Evolutionary conservation across 2,329 filamentous ascomycete species (phyloP).

Genomic region (Stagonosporopsis tanaceti): DNA sequence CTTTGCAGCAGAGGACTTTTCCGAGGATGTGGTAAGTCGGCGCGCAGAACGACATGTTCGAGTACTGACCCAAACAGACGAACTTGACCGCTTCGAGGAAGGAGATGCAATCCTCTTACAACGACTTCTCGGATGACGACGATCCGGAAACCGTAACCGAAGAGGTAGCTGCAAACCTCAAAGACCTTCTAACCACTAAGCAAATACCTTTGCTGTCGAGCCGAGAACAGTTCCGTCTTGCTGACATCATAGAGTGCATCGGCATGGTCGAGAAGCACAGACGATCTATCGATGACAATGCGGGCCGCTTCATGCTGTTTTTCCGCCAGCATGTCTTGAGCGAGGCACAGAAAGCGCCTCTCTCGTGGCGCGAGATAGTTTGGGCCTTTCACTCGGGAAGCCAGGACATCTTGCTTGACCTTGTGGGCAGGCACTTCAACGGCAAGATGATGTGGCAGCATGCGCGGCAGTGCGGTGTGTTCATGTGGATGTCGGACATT

Average conservation of each 20-base stretch:
- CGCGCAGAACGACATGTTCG: rapidly evolving
- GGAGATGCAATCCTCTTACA: conserved; percentile 61
- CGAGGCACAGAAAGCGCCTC: conserved; percentile 66
- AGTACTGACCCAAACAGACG: conserved; percentile 32
- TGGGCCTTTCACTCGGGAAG: conserved; percentile 86
- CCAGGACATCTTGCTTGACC: conserved; percentile 88
- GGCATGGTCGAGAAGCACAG: conserved; percentile 86
- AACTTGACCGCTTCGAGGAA: conserved; percentile 55
- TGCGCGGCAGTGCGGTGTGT: conserved; percentile 85
- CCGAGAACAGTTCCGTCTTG: conserved; percentile 84
- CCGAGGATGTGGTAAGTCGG: conserved; percentile 53
- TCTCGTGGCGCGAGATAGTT: conserved; percentile 78
- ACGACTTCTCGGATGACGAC: conserved; percentile 61
- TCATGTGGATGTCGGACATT: conserved; percentile 90
- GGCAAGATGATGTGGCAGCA: conserved; percentile 83
- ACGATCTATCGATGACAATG: conserved; percentile 89
- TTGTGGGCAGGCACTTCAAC: conserved; percentile 81
- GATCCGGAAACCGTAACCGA: conserved; percentile 74
- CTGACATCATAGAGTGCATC: conserved; percentile 84
- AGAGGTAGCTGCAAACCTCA: conserved; percentile 72
- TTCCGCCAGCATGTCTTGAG: conserved; percentile 82
- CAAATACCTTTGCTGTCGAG: conserved; percentile 82
- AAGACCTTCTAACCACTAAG: conserved; percentile 77
- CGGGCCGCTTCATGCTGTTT: conserved; percentile 85
- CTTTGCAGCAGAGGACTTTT: conserved; percentile 59